Conservation (phyloP, 805 yeast species). For the Candida multigemmis region DNA sequence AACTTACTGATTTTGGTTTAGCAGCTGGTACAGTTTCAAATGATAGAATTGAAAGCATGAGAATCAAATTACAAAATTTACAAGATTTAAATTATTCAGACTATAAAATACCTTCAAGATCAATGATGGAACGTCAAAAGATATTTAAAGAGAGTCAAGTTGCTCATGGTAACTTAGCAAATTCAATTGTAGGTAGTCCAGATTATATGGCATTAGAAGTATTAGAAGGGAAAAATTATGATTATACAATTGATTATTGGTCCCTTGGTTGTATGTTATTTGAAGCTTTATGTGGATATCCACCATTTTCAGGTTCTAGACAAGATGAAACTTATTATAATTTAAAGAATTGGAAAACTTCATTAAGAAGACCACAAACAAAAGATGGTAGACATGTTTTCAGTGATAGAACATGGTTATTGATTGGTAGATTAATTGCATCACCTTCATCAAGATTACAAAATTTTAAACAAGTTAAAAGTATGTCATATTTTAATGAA, state of each 20-base stretch:
- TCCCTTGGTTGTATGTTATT: slow-evolving; percentile 95
- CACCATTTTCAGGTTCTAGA: slow-evolving; percentile 91
- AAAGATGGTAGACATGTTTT: slow-evolving; percentile 88
- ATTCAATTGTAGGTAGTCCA: slow-evolving; percentile 95
- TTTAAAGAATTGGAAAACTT: slow-evolving; percentile 85
- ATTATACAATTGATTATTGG: slow-evolving; percentile 98
- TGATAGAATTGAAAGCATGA: slow-evolving; percentile 90
- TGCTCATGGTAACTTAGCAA: slow-evolving; percentile 74
- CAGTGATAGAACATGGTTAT: slow-evolving; percentile 93
- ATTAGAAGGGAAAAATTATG: slow-evolving; percentile 86
- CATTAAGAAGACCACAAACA: slow-evolving; percentile 81
- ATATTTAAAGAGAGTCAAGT: slow-evolving; percentile 74
- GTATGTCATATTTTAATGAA: slow-evolving; percentile 76
- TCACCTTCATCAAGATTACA: slow-evolving; percentile 68
- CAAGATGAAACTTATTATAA: slow-evolving; percentile 94
- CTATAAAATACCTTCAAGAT: slow-evolving; percentile 53
- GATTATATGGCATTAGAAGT: slow-evolving; percentile 99
- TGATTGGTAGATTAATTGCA: slow-evolving; percentile 72
- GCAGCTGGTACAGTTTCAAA: slow-evolving; percentile 94
- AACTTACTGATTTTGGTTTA: slow-evolving; percentile 91
- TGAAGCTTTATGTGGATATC: slow-evolving; percentile 93
- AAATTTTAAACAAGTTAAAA: slow-evolving; percentile 72
- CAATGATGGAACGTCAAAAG: slow-evolving; percentile 80
- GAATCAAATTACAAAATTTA: slow-evolving; percentile 54
- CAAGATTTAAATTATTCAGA: slow-evolving; percentile 60